Evolutionary conservation across 108 stramenopile species (phyloP), one percentile per base, ranked within the genome.

Genomic region (Craspedostauros australis): DNA sequence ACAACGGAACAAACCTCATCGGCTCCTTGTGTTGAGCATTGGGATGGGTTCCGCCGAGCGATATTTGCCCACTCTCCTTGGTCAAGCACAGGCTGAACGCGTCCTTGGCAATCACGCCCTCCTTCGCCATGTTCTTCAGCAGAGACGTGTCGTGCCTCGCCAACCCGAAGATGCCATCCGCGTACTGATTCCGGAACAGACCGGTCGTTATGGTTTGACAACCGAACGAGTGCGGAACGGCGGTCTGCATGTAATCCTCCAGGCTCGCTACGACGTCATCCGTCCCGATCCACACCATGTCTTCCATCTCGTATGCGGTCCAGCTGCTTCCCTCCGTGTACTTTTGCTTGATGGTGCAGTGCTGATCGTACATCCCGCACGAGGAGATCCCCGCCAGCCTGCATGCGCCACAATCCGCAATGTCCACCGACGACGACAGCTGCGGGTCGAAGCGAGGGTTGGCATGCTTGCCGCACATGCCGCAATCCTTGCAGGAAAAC

Each of bases 151-250:
- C 62, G 55, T 77, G 70, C 8, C 66, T 71, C 8, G 76, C 73
- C 54, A 98, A 49, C 12, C 97, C 97, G 70, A 98, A 88, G 43
- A 98, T 98, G 15, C 97, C 97, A 69, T 96, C 87, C 18, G 93
- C 97, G 50, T 88, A 88, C 66, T 98, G 97, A 21, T 78, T 86
- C 33, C 63, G 60, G 67, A 98, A 96, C 21, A 96, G 64, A 5
- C 97, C 97, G 27, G 76, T 73, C 47, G 88, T 80, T 25, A 63
- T 59, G 7, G 81, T 78, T 60, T 96, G 93, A 65, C 97, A 98
- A 2, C 95, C 97, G 73, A 98, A 98, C 26, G 86, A 66, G 67
- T 95, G 90, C 4, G 75, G 67, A 8, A 88, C 43, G 2, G 87
- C 68, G 15, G 23, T n/a, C 9, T 39, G 55, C 54, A 73, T 34